Base-by-base conservation (phyloP, 2,329 filamentous ascomycete species). In the Ophioceras dolichostomum region DNA sequence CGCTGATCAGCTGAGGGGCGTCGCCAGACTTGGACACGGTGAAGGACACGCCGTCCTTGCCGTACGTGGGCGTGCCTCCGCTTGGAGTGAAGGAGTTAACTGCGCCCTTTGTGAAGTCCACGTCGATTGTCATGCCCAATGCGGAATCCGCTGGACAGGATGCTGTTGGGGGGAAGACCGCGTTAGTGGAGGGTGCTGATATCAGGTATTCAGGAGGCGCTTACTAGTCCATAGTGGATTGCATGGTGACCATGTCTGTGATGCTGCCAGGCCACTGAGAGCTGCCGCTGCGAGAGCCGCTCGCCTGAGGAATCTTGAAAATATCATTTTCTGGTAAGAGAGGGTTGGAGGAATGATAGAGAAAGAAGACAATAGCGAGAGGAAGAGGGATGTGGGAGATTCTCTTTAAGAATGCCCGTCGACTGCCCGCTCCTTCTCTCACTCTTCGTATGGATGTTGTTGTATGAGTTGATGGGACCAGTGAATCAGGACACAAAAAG, bases 1-100 rank as follows among this genome's bases (percentile, higher is more conserved):
- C 76, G 43, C 87, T 94, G 45, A 73, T 72, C 43, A 98, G 74
- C 56, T 89, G 82, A 0, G 91, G 91, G 3, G 86, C 75, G 54
- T 98, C 85, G 40, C 89, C 88, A 36, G 78, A 69, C 52, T 78
- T 65, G 37, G 75, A 61, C 37, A 98, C 79, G 19, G 84, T 87
- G 56, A 98, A 93, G 13, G 73, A 74, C 19, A 73, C 88, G 41
- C 91, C 91, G 54, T 88, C 73, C 9, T 67, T 66, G 54, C 69
- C 73, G 62, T 94, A 96, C 2, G 76, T 76, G 3, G 84, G 77
- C 37, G 83, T 81, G 22, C 72, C 75, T 16, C 72, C 75, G 32
- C 68, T 66, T 5, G 79, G 59, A 3, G 72, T 76, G 59, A 95
- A 96, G 32, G 83, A 82, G 58, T 83, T 77, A 34, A 91, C 88